phyloP scores from a whole-genome alignment of 306 rosid genomes.

The Castanospermum australe region DNA sequence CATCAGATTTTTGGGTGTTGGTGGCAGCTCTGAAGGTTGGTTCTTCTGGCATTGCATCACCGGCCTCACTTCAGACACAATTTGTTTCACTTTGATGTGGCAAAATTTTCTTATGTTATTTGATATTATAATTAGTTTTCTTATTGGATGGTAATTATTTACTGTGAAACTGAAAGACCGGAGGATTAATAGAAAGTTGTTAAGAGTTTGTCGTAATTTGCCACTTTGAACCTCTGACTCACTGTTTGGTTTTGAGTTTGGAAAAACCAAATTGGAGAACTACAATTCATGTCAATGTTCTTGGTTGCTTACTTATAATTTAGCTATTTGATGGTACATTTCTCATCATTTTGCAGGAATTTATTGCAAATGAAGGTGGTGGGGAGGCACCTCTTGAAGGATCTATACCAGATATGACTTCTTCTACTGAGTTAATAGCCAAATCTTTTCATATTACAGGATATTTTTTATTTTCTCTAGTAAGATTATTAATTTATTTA shows the following conservation, averaged over 20 bases:
- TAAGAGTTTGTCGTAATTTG: neutral
- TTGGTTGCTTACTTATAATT: constrained; percentile 13
- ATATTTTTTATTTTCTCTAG: constrained; percentile 6
- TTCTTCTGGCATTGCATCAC: constrained; percentile 20
- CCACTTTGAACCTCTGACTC: neutral
- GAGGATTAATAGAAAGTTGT: constrained; percentile 9
- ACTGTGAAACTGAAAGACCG: neutral
- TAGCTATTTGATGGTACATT: constrained; percentile 13
- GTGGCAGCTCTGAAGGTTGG: constrained; percentile 94
- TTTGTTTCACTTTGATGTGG: constrained; percentile 12
- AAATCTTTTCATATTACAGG: constrained; percentile 9
- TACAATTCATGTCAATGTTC: constrained; percentile 5
- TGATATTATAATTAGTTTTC: neutral
- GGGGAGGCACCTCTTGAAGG: constrained; percentile 96
- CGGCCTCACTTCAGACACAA: constrained; percentile 6
- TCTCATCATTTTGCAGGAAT: constrained; percentile 60
- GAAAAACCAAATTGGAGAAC: neutral
- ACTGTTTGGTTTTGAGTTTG: neutral
- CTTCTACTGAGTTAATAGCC: constrained; percentile 85
- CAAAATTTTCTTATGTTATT: neutral
- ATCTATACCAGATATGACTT: constrained; percentile 99
- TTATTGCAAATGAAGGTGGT: constrained; percentile 82
- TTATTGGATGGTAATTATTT: neutral
- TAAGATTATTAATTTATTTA: constrained; percentile 26
- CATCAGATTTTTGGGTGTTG: constrained; percentile 94